phyloP scores from a whole-genome alignment of 2,329 filamentous ascomycete species.

The Ceratocystiopsis sp. region DNA sequence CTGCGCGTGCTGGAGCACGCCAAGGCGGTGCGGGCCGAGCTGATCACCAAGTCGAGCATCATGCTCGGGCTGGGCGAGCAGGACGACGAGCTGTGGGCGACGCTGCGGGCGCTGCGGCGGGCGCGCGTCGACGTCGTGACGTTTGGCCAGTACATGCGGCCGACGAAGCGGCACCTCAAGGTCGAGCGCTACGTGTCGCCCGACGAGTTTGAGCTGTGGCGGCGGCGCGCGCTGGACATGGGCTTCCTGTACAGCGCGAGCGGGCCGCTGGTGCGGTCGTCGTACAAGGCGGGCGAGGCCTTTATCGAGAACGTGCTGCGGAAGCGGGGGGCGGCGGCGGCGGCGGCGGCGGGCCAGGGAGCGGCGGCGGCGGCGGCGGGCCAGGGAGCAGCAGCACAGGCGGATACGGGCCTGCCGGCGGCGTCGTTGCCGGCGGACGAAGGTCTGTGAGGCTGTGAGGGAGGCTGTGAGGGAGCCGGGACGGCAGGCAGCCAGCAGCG shows the following conservation, averaged over 20 bases:
- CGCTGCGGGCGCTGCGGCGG: slow-evolving; percentile 58
- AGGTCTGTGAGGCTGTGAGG: too few species aligned
- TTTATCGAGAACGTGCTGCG: slow-evolving; percentile 97
- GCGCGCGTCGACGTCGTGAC: slow-evolving; percentile 85
- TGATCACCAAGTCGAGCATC: slow-evolving; percentile 97
- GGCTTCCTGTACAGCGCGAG: slow-evolving; percentile 95
- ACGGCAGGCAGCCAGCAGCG: too few species aligned
- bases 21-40: slow-evolving; percentile 51
- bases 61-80: slow-evolving; percentile 94
- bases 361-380: neutral
- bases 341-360: slow-evolving; percentile 7
- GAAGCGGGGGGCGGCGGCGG: slow-evolving; percentile 45
- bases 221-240: slow-evolving; percentile 75
- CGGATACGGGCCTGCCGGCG: too few species aligned
- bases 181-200: slow-evolving; percentile 92
- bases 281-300: slow-evolving; percentile 94
- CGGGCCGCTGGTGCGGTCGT: slow-evolving; percentile 81
- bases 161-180: slow-evolving; percentile 93
- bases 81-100: slow-evolving; percentile 67
- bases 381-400: too few species aligned
- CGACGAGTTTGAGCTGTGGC: slow-evolving; percentile 81
- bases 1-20: slow-evolving; percentile 63
- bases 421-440: too few species aligned
- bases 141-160: slow-evolving; percentile 99
- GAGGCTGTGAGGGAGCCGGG: too few species aligned